phyloP scores from a whole-genome alignment of 2,329 filamentous ascomycete species.

The Pseudogymnoascus sp. region DNA sequence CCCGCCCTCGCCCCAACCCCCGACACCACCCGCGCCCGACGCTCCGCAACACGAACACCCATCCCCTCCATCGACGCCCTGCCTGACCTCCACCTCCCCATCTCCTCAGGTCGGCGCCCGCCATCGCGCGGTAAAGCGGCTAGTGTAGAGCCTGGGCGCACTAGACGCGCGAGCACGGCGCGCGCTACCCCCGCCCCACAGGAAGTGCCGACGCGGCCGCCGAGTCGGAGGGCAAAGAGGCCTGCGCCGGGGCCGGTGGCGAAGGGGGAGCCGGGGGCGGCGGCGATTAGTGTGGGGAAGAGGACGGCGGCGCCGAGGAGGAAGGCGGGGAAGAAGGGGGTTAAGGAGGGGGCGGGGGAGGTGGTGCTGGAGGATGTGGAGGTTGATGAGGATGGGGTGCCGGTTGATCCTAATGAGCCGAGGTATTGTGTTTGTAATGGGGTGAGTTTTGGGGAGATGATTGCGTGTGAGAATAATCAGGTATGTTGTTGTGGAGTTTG shows the following conservation, averaged over 20 bases:
- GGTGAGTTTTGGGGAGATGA: constrained; percentile 77
- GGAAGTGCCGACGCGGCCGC: constrained; percentile 33
- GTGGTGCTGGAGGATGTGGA: constrained; percentile 44
- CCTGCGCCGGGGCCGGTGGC: constrained; percentile 68
- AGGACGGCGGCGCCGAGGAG: constrained; percentile 63
- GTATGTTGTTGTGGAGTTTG: constrained; percentile 33
- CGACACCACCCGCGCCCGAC: constrained; percentile 9
- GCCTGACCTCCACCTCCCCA: constrained; percentile 13
- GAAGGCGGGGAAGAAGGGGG: constrained; percentile 46
- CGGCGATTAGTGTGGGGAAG: constrained; percentile 60
- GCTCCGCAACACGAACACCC: constrained; percentile 9
- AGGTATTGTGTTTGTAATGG: constrained; percentile 73
- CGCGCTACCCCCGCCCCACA: constrained; percentile 33
- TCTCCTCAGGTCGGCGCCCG: background rate
- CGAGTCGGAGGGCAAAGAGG: constrained; percentile 56
- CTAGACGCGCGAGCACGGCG: constrained; percentile 30
- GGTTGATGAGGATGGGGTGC: constrained; percentile 60
- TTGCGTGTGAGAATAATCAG: constrained; percentile 72
- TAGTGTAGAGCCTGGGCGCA: constrained; percentile 27
- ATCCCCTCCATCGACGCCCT: constrained; percentile 15
- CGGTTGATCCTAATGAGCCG: constrained; percentile 68
- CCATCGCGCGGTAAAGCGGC: constrained; percentile 27
- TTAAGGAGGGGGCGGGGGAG: constrained; percentile 37
- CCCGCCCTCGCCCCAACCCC: background rate
- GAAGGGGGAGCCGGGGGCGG: constrained; percentile 35